Evolutionary conservation across 129 eudicot species (phyloP).

Genomic region (Lactuca saligna): DNA sequence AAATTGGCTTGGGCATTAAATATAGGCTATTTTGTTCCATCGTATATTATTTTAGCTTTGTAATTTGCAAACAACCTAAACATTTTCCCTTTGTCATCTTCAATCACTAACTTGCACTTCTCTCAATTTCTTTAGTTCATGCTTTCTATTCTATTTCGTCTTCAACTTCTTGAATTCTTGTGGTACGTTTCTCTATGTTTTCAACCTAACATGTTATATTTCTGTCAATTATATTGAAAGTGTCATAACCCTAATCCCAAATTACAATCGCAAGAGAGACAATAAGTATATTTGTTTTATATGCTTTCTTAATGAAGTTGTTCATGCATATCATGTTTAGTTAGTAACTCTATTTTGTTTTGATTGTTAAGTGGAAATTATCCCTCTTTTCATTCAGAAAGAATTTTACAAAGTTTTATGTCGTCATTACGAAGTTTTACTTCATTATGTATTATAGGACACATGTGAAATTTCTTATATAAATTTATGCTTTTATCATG

Average conservation of each 20-base stretch:
- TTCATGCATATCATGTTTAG: background rate
- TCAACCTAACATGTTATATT: too few relatives aligned
- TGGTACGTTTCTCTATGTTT: background rate
- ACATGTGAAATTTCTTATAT: background rate
- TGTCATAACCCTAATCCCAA: background rate
- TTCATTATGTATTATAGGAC: too few relatives aligned
- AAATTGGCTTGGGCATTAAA: background rate
- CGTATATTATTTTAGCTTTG: too few relatives aligned
- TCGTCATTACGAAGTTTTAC: too few relatives aligned
- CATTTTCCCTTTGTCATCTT: background rate
- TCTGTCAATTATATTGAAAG: too few relatives aligned
- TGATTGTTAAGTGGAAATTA: too few relatives aligned
- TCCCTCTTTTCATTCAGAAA: too few relatives aligned
- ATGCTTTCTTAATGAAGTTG: background rate
- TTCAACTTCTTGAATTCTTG: background rate
- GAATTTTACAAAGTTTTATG: too few relatives aligned
- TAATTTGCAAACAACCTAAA: background rate
- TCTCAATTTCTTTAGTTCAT: too few relatives aligned
- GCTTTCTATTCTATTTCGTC: background rate
- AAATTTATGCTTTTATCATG: constrained; percentile 12
- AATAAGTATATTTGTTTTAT: too few relatives aligned
- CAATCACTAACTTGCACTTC: background rate
- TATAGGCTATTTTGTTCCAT: background rate
- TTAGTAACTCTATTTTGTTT: background rate
- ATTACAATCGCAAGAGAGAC: background rate